Percentiles rank a stretch among this genome's conserved stretches.
These are phyloP conservation scores for Cystofilobasidium bisporidii DNA, from an alignment of 768 basidiomycete genomes.

Conservation along the genomic window DNA sequence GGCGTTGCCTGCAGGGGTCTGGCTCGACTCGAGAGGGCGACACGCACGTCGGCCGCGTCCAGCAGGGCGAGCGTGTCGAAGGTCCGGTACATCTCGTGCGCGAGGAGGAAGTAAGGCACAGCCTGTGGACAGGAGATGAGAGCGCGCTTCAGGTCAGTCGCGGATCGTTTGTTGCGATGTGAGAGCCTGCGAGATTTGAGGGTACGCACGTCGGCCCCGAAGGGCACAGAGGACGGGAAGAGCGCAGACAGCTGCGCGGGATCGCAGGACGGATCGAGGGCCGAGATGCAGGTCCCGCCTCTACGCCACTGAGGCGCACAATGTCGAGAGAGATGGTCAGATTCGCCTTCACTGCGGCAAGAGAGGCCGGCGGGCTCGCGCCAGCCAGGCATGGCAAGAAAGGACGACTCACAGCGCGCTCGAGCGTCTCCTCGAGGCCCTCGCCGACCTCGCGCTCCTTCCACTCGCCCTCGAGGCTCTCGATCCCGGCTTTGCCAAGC, in stretches of 20 bases:
- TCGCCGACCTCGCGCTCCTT: conserved; percentile 7
- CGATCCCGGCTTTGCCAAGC: not conserved
- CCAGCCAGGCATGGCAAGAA: not conserved
- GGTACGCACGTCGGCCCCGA: not conserved
- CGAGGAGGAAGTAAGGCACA: not conserved
- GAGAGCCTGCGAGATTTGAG: not conserved
- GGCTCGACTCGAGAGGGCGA: no score
- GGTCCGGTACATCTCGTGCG: not conserved
- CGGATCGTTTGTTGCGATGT: not conserved
- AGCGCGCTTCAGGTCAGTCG: not conserved
- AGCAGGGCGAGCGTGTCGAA: not conserved
- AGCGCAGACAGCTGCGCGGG: not conserved
- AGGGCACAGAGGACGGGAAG: not conserved
- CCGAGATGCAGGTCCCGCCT: not conserved
- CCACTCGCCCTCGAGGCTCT: conserved; percentile 3
- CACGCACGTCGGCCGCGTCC: conserved; percentile 11
- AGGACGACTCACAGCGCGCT: not conserved
- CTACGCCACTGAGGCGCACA: not conserved
- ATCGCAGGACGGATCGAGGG: not conserved
- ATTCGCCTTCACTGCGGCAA: no score
- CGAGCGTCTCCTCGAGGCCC: not conserved
- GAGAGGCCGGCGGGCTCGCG: not conserved
- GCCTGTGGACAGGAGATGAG: conserved; percentile 2
- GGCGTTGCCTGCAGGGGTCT: no score
- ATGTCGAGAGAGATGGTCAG: no score